phyloP scores from a whole-genome alignment of 257 asterid species.

The Ballota nigra region DNA sequence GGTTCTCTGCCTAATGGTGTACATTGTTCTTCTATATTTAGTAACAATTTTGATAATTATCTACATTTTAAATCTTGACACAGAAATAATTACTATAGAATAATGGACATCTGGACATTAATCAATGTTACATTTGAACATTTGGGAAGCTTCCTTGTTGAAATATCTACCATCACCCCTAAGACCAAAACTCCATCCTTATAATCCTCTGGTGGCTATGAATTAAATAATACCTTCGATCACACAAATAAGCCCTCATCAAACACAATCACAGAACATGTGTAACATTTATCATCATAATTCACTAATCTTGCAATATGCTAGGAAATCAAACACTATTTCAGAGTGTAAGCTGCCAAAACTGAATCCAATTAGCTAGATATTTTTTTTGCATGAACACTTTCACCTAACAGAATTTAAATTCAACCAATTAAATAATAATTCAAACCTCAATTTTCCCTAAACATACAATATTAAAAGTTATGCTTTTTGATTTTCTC shows the following conservation, averaged over 20 bases:
- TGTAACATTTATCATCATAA: constrained; percentile 12
- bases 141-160: constrained; percentile 95
- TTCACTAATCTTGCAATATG: constrained; percentile 17
- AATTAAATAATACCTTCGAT: constrained; percentile 78
- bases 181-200: constrained; percentile 70
- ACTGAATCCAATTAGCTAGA: constrained; percentile 99
- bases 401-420: constrained; percentile 55
- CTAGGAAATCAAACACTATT: neutral
- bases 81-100: constrained; percentile 29
- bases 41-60: constrained; percentile 88
- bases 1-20: too few species aligned
- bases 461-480: too few species aligned
- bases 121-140: constrained; percentile 18
- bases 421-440: constrained; percentile 20
- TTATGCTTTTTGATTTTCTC: too few species aligned
- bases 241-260: constrained; percentile 19
- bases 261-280: constrained; percentile 1
- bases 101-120: neutral
- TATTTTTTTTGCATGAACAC: constrained; percentile 87
- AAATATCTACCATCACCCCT: constrained; percentile 98
- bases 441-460: constrained; percentile 12
- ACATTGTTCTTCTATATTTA: too few species aligned
- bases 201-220: constrained; percentile 86
- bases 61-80: constrained; percentile 43
- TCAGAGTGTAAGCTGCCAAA: constrained; percentile 29